These are phyloP conservation scores for Calamus simplicifolius DNA, from an alignment of 176 grass and related monocot genomes.

Conservation along the genomic window DNA sequence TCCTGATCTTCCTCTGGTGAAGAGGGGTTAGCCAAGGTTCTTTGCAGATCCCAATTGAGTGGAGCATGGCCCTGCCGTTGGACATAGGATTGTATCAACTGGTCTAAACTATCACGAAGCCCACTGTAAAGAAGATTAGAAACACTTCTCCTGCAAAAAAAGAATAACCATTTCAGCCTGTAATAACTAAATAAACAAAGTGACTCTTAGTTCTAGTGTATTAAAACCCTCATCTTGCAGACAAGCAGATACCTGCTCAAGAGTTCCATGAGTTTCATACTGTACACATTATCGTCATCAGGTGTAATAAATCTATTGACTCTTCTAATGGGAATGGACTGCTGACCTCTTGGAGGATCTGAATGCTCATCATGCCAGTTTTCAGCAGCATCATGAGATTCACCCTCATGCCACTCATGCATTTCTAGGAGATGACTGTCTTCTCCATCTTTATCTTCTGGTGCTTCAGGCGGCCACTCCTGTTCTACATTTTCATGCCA, in stretches of 20 bases:
- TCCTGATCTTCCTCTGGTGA: slow-evolving; percentile 28
- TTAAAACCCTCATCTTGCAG: neutral
- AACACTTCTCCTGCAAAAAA: slow-evolving; percentile 71
- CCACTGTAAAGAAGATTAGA: slow-evolving; percentile 91
- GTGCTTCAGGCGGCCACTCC: slow-evolving; percentile 25
- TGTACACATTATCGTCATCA: slow-evolving; percentile 76
- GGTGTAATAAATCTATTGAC: slow-evolving; percentile 58
- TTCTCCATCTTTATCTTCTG: slow-evolving; percentile 31
- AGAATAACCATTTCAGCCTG: no score
- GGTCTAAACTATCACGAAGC: slow-evolving; percentile 91
- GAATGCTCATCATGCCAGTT: slow-evolving; percentile 57
- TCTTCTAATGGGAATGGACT: slow-evolving; percentile 48
- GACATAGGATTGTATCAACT: slow-evolving; percentile 73
- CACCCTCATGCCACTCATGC: slow-evolving; percentile 66
- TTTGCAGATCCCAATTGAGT: slow-evolving; percentile 57
- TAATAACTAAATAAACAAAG: neutral
- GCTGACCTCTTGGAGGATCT: slow-evolving; percentile 38
- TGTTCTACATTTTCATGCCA: slow-evolving; percentile 45
- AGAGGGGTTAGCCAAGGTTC: slow-evolving; percentile 32
- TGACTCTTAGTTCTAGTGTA: no score
- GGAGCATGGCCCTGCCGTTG: slow-evolving; percentile 64
- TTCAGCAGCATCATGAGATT: slow-evolving; percentile 46
- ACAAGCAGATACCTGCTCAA: slow-evolving; percentile 61
- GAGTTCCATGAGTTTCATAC: slow-evolving; percentile 78
- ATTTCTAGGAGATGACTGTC: slow-evolving; percentile 37